Conservation (phyloP, 2,329 filamentous ascomycete genomes). For the Talaromyces atroroseus region DNA sequence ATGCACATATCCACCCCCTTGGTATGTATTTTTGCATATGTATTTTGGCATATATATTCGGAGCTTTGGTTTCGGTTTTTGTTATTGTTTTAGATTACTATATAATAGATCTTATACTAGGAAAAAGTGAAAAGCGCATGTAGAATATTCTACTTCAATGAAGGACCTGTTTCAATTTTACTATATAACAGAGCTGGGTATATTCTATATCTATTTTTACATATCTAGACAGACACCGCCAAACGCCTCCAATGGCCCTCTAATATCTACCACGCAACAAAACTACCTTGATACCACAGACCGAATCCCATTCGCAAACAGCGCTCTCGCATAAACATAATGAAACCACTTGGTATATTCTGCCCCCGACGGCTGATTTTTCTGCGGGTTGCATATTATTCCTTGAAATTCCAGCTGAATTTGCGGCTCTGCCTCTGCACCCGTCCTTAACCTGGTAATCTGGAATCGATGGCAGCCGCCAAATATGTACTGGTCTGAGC, state of each 20-base stretch:
- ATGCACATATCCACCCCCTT: too few species aligned
- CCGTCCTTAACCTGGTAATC: slow-evolving; percentile 9
- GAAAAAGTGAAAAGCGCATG: too few species aligned
- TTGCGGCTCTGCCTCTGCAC: background rate
- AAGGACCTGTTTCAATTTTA: too few species aligned
- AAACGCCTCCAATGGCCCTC: background rate
- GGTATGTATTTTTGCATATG: too few species aligned
- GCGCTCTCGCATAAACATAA: slow-evolving; percentile 12
- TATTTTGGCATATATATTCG: background rate
- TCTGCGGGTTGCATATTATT: slow-evolving; percentile 18
- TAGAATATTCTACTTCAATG: too few species aligned
- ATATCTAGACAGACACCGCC: background rate
- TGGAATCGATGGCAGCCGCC: slow-evolving; percentile 17
- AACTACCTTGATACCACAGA: background rate
- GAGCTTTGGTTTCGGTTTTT: background rate
- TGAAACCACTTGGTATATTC: slow-evolving; percentile 13
- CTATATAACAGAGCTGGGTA: background rate
- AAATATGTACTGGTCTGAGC: slow-evolving; percentile 14
- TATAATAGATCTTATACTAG: background rate
- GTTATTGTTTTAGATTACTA: background rate
- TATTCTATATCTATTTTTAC: background rate
- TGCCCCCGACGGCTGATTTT: slow-evolving; percentile 10
- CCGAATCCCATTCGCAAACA: slow-evolving; percentile 15
- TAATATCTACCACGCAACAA: too few species aligned
- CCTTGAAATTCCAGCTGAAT: slow-evolving; percentile 15